phyloP scores from a whole-genome alignment of 345 rosid species.

The Adansonia digitata region DNA sequence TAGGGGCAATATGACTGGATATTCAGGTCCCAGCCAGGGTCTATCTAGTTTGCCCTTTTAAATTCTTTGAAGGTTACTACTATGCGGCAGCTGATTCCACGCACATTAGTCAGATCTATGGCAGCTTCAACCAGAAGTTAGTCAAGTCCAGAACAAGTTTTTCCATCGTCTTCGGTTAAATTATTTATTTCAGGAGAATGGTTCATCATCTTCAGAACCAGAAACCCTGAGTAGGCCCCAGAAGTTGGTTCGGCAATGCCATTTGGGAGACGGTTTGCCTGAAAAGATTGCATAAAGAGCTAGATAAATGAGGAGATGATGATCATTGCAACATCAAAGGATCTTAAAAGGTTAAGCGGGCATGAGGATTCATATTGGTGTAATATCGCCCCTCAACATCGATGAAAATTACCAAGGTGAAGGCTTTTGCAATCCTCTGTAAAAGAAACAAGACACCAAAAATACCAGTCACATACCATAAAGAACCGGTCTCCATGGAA shows the following conservation, averaged over 20 bases:
- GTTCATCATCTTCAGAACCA: not conserved
- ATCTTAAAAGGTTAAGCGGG: not conserved
- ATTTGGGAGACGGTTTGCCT: no score
- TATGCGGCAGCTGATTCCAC: not conserved
- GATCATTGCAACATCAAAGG: constrained; percentile 11
- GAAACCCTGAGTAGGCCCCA: constrained; percentile 4
- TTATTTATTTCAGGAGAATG: not conserved
- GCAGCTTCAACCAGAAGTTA: no score
- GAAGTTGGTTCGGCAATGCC: no score
- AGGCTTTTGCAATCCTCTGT: not conserved
- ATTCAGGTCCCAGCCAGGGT: not conserved
- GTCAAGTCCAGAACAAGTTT: not conserved
- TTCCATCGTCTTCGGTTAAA: not conserved
- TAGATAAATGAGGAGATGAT: no score
- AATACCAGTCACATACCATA: constrained; percentile 77
- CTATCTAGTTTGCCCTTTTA: not conserved
- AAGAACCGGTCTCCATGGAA: constrained; percentile 95
- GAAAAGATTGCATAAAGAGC: no score
- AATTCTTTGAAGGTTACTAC: not conserved
- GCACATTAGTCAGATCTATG: no score
- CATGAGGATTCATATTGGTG: not conserved
- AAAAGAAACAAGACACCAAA: not conserved
- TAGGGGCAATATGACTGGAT: not conserved
- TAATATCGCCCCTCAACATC: not conserved
- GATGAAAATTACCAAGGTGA: not conserved